phyloP scores from a whole-genome alignment of 495 filamentous ascomycete species.

The Elasticomyces elasticus region DNA sequence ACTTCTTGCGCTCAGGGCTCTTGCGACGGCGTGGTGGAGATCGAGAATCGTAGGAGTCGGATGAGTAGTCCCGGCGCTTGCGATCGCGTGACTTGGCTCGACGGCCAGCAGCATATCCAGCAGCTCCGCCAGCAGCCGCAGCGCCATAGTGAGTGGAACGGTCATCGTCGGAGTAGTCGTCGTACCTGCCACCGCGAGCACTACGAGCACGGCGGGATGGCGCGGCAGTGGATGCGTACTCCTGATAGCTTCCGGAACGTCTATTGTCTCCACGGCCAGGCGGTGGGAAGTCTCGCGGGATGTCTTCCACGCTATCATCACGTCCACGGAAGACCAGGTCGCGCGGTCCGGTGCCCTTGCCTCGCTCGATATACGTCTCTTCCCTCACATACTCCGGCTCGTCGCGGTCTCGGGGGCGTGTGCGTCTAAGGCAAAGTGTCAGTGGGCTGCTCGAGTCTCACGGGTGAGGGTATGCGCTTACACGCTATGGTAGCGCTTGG shows the following conservation, averaged over 20 bases:
- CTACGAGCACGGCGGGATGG: conserved; percentile 29
- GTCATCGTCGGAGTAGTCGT: conserved; percentile 27
- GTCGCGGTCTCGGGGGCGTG: conserved; percentile 29
- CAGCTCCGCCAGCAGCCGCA: conserved; percentile 21
- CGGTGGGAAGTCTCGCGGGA: conserved; percentile 35
- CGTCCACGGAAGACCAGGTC: conserved; percentile 34
- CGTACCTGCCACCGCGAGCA: conserved; percentile 24
- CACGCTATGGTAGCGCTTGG: conserved; percentile 23
- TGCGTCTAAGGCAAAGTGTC: conserved; percentile 10
- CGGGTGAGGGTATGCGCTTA: neutral
- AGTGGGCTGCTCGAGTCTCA: neutral
- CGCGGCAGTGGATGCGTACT: conserved; percentile 18
- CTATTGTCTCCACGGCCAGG: conserved; percentile 20
- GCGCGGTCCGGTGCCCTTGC: conserved; percentile 26
- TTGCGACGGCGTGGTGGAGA: conserved; percentile 19
- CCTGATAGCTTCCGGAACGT: conserved; percentile 22
- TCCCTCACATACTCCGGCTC: conserved; percentile 36
- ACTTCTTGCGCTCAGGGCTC: conserved; percentile 31
- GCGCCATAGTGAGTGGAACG: conserved; percentile 22
- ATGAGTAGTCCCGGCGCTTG: conserved; percentile 20
- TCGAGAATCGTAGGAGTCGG: conserved; percentile 31
- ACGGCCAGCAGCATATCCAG: conserved; percentile 24
- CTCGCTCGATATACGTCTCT: conserved; percentile 35
- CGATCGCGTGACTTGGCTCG: conserved; percentile 13
- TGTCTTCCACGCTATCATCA: conserved; percentile 37